Conservation (phyloP, 345 rosid species). For the Arabidopsis thaliana region TAIR10.1 NC_003076.8:20879001-20879500, state of each 20-base stretch:
- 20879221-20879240: slow-evolving; percentile 68
- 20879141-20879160: slow-evolving; percentile 86
- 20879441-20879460: neutral
- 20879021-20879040: neutral
- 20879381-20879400: neutral
- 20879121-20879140: slow-evolving; percentile 85
- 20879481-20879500: slow-evolving; percentile 85
- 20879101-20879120: slow-evolving; percentile 84
- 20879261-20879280: slow-evolving; percentile 84
- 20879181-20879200: slow-evolving; percentile 85
- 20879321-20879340: slow-evolving; percentile 77
- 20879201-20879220: slow-evolving; percentile 78
- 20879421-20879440: slow-evolving; percentile 12
- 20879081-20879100: slow-evolving; percentile 2
- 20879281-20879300: slow-evolving; percentile 86
- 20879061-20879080: neutral
- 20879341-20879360: slow-evolving; percentile 94
- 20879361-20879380: slow-evolving; percentile 88
- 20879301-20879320: slow-evolving; percentile 86
- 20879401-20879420: neutral
- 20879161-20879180: slow-evolving; percentile 99
- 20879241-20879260: slow-evolving; percentile 78
- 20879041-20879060: neutral
- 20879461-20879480: slow-evolving; percentile 42
- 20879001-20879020: slow-evolving; percentile 90